phyloP scores from a whole-genome alignment of 2,329 filamentous ascomycete species.

The Pseudohalonectria lignicola region DNA sequence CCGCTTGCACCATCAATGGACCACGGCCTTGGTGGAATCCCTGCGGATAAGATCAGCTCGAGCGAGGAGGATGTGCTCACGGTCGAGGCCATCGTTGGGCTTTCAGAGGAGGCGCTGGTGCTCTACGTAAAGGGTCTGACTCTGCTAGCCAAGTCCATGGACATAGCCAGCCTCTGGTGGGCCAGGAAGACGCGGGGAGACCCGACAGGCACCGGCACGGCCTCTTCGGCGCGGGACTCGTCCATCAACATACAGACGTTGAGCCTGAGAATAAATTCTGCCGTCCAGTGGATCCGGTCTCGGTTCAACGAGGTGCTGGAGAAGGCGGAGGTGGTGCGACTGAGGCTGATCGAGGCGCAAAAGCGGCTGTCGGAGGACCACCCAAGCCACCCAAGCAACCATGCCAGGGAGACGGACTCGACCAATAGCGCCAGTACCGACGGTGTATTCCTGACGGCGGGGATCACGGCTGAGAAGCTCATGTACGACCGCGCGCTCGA shows the following conservation, averaged over 20 bases:
- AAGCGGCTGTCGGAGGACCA: constrained; percentile 74
- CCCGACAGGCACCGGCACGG: constrained; percentile 21
- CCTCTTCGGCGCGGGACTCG: background rate
- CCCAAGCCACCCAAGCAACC: constrained; percentile 74
- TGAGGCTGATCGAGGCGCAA: constrained; percentile 80
- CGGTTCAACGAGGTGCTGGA: constrained; percentile 96
- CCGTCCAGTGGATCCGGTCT: constrained; percentile 88
- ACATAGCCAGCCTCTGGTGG: constrained; percentile 92
- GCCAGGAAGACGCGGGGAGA: constrained; percentile 63
- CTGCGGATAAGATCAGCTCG: constrained; percentile 34
- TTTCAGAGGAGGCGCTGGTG: constrained; percentile 91
- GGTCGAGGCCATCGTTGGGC: constrained; percentile 68
- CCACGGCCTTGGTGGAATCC: constrained; percentile 55
- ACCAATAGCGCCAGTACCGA: constrained; percentile 57
- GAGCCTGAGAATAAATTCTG: constrained; percentile 71
- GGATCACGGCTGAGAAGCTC: constrained; percentile 87
- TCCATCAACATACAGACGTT: constrained; percentile 35
- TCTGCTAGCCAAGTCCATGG: constrained; percentile 87
- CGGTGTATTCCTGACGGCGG: constrained; percentile 73
- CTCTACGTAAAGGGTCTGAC: constrained; percentile 92
- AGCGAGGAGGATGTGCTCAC: constrained; percentile 73
- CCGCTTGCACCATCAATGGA: constrained; percentile 73
- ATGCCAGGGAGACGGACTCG: constrained; percentile 46
- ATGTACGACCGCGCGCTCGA: constrained; percentile 97
- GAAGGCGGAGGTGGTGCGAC: constrained; percentile 88